phyloP scores from a whole-genome alignment of 148 eudicot species.

The Dianthus caryophyllus region DNA sequence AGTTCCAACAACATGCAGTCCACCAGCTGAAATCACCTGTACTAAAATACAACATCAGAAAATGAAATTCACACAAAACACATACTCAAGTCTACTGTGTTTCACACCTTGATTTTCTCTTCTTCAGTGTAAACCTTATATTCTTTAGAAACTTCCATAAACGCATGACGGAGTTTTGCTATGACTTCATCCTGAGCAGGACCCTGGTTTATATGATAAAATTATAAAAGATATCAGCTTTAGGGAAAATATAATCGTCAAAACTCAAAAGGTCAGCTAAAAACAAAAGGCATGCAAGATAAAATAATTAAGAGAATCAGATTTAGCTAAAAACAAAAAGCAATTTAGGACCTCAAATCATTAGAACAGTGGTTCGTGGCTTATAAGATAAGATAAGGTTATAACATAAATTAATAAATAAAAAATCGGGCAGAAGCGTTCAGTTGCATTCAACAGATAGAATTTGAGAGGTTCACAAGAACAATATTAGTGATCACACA shows the following conservation, averaged over 20 bases:
- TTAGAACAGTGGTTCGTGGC: background rate
- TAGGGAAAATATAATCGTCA: background rate
- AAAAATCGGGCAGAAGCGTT: background rate
- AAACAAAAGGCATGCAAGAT: background rate
- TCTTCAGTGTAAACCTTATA: conserved; percentile 69
- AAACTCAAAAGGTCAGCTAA: background rate
- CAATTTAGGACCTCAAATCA: background rate
- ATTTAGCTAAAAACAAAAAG: background rate
- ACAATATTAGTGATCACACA: background rate
- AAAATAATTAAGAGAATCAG: too few species aligned
- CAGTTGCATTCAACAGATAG: conserved; percentile 4
- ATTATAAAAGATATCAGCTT: conserved; percentile 4
- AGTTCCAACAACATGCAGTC: conserved; percentile 95
- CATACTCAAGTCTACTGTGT: background rate
- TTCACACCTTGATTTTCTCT: conserved; percentile 71
- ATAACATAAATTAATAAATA: background rate
- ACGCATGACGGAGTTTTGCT: conserved; percentile 67
- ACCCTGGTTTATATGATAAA: conserved; percentile 44
- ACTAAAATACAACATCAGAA: conserved; percentile 16
- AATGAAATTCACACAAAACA: background rate
- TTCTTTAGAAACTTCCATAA: conserved; percentile 64
- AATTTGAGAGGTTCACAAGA: background rate
- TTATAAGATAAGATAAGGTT: background rate
- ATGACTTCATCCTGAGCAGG: conserved; percentile 92
- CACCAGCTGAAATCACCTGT: conserved; percentile 92